A percentile compares a stretch with the other conserved stretches of the same genome.
phyloP scores from a whole-genome alignment of 2,329 filamentous ascomycete genomes.

The Ambrosiella cleistominuta region DNA sequence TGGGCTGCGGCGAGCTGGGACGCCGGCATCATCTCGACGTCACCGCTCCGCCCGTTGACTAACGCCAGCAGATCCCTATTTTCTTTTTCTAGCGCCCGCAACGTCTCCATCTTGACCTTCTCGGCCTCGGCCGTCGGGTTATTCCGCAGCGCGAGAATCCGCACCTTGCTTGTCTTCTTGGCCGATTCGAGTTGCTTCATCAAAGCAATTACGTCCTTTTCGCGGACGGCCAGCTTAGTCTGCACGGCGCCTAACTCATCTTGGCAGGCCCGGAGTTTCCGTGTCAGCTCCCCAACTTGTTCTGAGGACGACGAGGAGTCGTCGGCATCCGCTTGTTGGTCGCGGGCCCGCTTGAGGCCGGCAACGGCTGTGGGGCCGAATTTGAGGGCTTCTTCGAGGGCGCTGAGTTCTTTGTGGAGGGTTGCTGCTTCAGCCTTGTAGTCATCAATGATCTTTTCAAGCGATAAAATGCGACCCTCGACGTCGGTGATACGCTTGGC shows the following conservation, averaged over 20 bases:
- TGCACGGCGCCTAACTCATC: conserved; percentile 55
- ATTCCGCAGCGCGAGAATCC: conserved; percentile 70
- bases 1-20: conserved; percentile 60
- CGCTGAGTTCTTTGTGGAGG: conserved; percentile 56
- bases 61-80: conserved; percentile 65
- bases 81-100: conserved; percentile 61
- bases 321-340: conserved; percentile 28
- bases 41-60: conserved; percentile 25
- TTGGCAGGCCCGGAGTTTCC: conserved; percentile 75
- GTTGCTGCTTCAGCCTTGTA: conserved; percentile 68
- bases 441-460: conserved; percentile 72
- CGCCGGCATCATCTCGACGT: conserved; percentile 49
- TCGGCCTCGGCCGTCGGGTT: conserved; percentile 82
- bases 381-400: conserved; percentile 34
- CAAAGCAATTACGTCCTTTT: conserved; percentile 56
- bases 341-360: conserved; percentile 41
- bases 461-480: conserved; percentile 53
- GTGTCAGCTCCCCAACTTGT: conserved; percentile 63
- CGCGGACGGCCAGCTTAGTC: conserved; percentile 50
- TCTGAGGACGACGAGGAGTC: conserved; percentile 41
- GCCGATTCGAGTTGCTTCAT: conserved; percentile 54
- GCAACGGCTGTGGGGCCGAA: conserved; percentile 14
- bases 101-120: conserved; percentile 64
- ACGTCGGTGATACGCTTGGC: conserved; percentile 5
- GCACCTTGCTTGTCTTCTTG: conserved; percentile 52